Evolutionary conservation across 345 rosid species (phyloP).

Genomic region (Cardiospermum halicacabum): DNA sequence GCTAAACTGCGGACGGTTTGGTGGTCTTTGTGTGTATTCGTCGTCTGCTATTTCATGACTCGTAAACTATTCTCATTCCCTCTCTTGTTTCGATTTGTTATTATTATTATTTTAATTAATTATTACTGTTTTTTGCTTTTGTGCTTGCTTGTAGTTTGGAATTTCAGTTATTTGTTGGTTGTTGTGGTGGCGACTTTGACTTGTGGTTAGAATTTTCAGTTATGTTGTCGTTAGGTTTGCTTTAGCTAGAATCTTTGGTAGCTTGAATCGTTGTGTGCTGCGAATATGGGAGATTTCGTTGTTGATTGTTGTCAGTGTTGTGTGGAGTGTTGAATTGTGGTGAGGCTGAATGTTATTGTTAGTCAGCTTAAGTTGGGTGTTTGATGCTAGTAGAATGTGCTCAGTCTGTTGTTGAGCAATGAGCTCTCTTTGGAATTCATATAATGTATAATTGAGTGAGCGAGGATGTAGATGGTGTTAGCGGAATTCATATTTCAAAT

Average conservation of each 20-base stretch:
- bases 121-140: too few species aligned
- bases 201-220: neutral
- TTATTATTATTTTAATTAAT: too few species aligned
- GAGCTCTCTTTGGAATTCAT: neutral
- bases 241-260: neutral
- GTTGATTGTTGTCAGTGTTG: neutral
- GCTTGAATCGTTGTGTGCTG: neutral
- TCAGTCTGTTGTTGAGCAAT: neutral
- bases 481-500: neutral
- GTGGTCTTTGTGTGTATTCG: constrained; percentile 79
- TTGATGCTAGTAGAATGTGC: neutral
- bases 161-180: too few species aligned
- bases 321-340: neutral
- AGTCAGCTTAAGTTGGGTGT: neutral
- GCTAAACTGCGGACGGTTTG: constrained; percentile 78
- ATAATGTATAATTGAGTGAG: neutral
- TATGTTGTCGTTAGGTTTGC: neutral
- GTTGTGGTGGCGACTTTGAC: too few species aligned
- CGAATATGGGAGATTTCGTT: neutral
- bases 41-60: constrained; percentile 74
- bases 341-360: neutral
- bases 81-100: too few species aligned
- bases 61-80: constrained; percentile 43
- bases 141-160: too few species aligned
- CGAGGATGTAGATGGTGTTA: neutral